Conservation (phyloP, 257 asterid genomes). For the Salvia splendens region DNA sequence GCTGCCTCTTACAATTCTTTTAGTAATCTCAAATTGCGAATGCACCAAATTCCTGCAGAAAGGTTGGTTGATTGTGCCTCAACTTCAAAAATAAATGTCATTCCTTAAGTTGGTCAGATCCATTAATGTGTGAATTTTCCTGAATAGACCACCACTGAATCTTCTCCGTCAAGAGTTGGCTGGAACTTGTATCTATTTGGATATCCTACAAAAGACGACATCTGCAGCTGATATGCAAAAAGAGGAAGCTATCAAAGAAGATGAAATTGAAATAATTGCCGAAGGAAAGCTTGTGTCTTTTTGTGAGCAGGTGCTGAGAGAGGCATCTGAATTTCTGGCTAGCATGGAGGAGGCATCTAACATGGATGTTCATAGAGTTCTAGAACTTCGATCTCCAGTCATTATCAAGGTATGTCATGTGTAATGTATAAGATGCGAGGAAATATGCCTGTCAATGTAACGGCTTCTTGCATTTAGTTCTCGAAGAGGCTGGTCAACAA, state of each 20-base stretch:
- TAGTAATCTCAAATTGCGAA: slow-evolving; percentile 77
- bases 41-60: slow-evolving; percentile 82
- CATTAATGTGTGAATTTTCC: slow-evolving; percentile 25
- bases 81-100: slow-evolving; percentile 6
- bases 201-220: slow-evolving; percentile 88
- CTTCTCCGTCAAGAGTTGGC: slow-evolving; percentile 98
- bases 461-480: not conserved
- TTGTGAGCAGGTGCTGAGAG: slow-evolving; percentile 87
- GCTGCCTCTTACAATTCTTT: slow-evolving; percentile 97
- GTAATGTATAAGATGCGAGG: not conserved
- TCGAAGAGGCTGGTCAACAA: slow-evolving; percentile 1
- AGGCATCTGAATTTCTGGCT: slow-evolving; percentile 92
- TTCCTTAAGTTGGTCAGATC: slow-evolving; percentile 28
- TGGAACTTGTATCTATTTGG: slow-evolving; percentile 89
- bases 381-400: slow-evolving; percentile 90
- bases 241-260: slow-evolving; percentile 55
- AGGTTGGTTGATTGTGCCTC: slow-evolving; percentile 52
- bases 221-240: slow-evolving; percentile 37
- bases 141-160: slow-evolving; percentile 84
- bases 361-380: slow-evolving; percentile 89
- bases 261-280: slow-evolving; percentile 72
- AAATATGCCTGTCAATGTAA: not conserved
- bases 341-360: slow-evolving; percentile 72
- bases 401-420: slow-evolving; percentile 71
- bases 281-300: slow-evolving; percentile 85